phyloP scores from a whole-genome alignment of 2,329 filamentous ascomycete species.

The Aureobasidium sp. region DNA sequence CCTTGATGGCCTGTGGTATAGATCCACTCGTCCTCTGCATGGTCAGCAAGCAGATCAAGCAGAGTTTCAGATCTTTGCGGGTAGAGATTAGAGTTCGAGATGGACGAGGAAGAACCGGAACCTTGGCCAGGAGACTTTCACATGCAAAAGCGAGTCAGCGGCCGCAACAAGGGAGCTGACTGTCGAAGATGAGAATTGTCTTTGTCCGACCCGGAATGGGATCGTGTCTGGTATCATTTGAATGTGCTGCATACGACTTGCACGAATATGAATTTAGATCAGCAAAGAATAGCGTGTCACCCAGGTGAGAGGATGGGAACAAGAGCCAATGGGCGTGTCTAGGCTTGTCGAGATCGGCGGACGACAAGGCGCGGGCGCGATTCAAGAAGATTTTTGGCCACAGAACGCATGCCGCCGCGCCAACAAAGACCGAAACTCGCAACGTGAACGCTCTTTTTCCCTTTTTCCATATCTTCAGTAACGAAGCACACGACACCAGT shows the following conservation, averaged over 20 bases:
- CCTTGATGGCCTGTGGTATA: slow-evolving; percentile 2
- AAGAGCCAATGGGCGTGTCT: background rate
- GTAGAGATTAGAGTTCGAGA: background rate
- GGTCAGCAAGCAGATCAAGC: background rate
- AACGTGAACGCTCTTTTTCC: slow-evolving; percentile 9
- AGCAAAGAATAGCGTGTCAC: background rate
- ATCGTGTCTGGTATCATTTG: background rate
- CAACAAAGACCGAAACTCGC: slow-evolving; percentile 6
- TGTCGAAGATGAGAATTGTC: background rate
- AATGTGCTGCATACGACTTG: background rate
- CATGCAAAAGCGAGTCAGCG: background rate
- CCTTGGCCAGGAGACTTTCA: background rate
- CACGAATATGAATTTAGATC: background rate
- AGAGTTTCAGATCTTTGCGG: background rate
- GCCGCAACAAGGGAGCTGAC: background rate
- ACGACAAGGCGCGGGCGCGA: background rate
- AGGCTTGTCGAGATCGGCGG: slow-evolving; percentile 6
- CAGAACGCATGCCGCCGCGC: slow-evolving; percentile 7
- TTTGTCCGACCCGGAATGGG: background rate
- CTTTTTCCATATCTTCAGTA: background rate
- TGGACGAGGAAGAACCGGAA: background rate
- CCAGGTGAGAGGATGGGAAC: background rate
- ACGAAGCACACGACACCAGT: slow-evolving; percentile 8
- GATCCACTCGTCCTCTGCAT: background rate
- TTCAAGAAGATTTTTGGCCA: slow-evolving; percentile 2